A percentile compares a stretch with the other conserved stretches of the same genome.
These are phyloP conservation scores for Cutaneotrichosporon sp. DNA, from an alignment of 1,284 basidiomycete genomes.

Conservation along the genomic window DNA sequence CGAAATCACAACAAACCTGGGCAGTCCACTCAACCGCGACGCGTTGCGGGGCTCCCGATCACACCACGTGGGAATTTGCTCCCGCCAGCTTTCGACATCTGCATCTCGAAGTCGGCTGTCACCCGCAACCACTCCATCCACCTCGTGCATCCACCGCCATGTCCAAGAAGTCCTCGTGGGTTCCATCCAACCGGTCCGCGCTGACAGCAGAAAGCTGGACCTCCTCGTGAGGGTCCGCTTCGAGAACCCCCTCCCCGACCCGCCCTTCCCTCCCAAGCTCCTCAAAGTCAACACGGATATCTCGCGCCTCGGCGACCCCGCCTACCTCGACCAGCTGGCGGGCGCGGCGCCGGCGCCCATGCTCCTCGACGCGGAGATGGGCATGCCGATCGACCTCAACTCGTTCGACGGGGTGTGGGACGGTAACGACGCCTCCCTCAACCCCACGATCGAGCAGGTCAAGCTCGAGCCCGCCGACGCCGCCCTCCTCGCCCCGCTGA, in stretches of 20 bases:
- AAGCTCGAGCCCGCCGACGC: slow-evolving; percentile 38
- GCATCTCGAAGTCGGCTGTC: neutral
- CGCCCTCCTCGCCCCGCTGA: slow-evolving; percentile 39
- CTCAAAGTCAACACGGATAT: slow-evolving; percentile 84
- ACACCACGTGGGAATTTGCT: slow-evolving; percentile 3
- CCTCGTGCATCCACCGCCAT: slow-evolving; percentile 22
- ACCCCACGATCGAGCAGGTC: slow-evolving; percentile 71
- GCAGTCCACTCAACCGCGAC: slow-evolving; percentile 14
- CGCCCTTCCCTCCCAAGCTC: slow-evolving; percentile 92
- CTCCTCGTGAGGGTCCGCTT: slow-evolving; percentile 89
- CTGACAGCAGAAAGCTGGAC: slow-evolving; percentile 56
- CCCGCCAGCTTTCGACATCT: neutral
- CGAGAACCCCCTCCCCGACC: slow-evolving; percentile 85
- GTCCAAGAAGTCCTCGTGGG: slow-evolving; percentile 42
- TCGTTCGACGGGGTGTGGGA: slow-evolving; percentile 81
- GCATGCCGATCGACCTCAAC: slow-evolving; percentile 87
- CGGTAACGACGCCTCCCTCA: slow-evolving; percentile 66
- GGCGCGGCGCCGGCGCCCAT: slow-evolving; percentile 80
- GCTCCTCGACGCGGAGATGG: slow-evolving; percentile 90
- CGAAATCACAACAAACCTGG: slow-evolving; percentile 3
- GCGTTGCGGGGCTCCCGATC: slow-evolving; percentile 6
- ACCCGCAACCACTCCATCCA: neutral
- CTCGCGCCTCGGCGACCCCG: slow-evolving; percentile 74
- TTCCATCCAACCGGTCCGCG: neutral
- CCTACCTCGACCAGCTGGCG: slow-evolving; percentile 76